Conservation (phyloP, 2,329 filamentous ascomycete genomes). For the Calonectria crousiana region DNA sequence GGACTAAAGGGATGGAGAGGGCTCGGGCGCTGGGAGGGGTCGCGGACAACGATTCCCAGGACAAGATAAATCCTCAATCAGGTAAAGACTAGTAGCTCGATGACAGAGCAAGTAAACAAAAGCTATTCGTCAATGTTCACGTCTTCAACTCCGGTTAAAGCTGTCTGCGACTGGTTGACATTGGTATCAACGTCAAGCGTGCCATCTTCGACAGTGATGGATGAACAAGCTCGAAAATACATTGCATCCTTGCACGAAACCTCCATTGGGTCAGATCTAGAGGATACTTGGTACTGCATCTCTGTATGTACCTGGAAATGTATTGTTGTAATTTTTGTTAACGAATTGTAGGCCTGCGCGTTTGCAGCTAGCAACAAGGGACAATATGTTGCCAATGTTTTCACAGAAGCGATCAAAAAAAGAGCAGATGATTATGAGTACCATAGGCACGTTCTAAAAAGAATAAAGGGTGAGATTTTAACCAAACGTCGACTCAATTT, state of each 20-base stretch:
- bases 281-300: conserved; percentile 34
- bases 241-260: conserved; percentile 17
- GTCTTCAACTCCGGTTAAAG: not conserved
- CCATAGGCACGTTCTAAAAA: conserved; percentile 25
- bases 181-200: not conserved
- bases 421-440: conserved; percentile 22
- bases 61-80: not conserved
- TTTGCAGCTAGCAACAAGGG: conserved; percentile 36
- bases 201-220: not conserved
- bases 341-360: conserved; percentile 21
- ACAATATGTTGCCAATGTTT: conserved; percentile 31
- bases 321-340: not conserved
- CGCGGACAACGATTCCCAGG: conserved; percentile 1
- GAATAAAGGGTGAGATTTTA: conserved; percentile 23
- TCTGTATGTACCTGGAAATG: not conserved
- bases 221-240: conserved; percentile 18
- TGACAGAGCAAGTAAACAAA: too few relatives aligned
- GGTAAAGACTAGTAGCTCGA: not conserved
- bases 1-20: not conserved
- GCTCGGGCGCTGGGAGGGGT: not conserved
- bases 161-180: not conserved
- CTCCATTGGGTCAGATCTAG: conserved; percentile 14
- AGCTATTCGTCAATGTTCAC: too few relatives aligned
- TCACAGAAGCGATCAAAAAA: conserved; percentile 19
- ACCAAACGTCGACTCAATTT: too few relatives aligned